Conservation (phyloP, 176 grass and related monocot genomes). For the Carex kokanica region DNA sequence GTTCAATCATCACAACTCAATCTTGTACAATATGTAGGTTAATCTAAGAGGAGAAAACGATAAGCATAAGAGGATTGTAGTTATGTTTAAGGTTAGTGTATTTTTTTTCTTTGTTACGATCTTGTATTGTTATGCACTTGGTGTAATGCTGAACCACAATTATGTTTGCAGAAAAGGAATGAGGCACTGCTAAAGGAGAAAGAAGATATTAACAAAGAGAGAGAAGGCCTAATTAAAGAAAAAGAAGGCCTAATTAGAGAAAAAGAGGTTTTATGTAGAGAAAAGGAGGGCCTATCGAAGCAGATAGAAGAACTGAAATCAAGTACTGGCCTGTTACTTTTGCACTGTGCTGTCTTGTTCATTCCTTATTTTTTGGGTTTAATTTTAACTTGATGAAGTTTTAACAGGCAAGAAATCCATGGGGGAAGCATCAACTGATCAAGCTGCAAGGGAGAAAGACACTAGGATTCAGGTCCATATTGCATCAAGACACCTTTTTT, state of each 20-base stretch:
- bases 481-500: conserved; percentile 14
- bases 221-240: conserved; percentile 53
- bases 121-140: background rate
- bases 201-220: conserved; percentile 49
- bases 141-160: conserved; percentile 6
- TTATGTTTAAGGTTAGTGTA: conserved; percentile 41
- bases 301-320: conserved; percentile 95
- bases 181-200: conserved; percentile 54
- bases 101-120: conserved; percentile 18
- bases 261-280: conserved; percentile 45
- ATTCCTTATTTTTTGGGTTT: conserved; percentile 12
- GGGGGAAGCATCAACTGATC: conserved; percentile 49
- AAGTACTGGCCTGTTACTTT: conserved; percentile 40
- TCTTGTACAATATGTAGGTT: conserved; percentile 36
- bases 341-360: background rate
- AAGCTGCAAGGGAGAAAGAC: conserved; percentile 74
- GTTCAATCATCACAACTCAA: background rate
- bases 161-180: conserved; percentile 51
- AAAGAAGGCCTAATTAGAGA: conserved; percentile 46
- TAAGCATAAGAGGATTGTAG: conserved; percentile 37
- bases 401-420: conserved; percentile 60
- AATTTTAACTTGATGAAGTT: conserved; percentile 34
- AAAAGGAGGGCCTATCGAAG: conserved; percentile 63
- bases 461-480: conserved; percentile 81
- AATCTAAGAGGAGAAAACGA: conserved; percentile 63